Conservation (phyloP, 129 eudicot species). For the Ambrosia trifida region DNA sequence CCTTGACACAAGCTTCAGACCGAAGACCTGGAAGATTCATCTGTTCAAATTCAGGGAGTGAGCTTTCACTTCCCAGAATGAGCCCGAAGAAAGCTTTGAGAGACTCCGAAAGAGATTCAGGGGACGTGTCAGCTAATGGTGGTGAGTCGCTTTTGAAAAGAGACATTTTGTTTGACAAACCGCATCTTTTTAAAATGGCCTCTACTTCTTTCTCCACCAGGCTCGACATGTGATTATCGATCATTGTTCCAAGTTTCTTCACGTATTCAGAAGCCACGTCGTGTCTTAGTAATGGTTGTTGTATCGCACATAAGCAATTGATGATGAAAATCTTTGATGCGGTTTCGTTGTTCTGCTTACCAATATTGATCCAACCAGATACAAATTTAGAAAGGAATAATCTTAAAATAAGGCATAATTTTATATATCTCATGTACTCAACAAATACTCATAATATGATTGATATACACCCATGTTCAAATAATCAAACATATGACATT, state of each 20-base stretch:
- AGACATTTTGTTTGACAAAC: slow-evolving; percentile 69
- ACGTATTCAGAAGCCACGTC: slow-evolving; percentile 72
- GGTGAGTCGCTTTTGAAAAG: slow-evolving; percentile 52
- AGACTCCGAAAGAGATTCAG: slow-evolving; percentile 67
- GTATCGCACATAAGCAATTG: slow-evolving; percentile 89
- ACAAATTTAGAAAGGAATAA: not conserved
- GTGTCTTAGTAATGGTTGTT: slow-evolving; percentile 71
- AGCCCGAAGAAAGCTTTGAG: slow-evolving; percentile 85
- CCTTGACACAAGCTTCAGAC: slow-evolving; percentile 67
- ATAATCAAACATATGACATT: too few relatives aligned
- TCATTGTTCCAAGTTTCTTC: slow-evolving; percentile 69
- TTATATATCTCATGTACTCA: too few relatives aligned
- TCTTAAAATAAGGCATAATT: not conserved
- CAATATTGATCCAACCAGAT: not conserved
- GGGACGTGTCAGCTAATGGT: slow-evolving; percentile 71
- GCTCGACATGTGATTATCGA: slow-evolving; percentile 52
- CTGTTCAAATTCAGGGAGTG: slow-evolving; percentile 90
- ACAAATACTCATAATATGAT: too few relatives aligned
- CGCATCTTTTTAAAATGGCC: slow-evolving; percentile 64
- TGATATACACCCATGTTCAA: too few relatives aligned
- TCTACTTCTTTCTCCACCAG: slow-evolving; percentile 84
- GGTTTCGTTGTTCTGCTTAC: slow-evolving; percentile 73
- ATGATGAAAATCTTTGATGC: slow-evolving; percentile 85
- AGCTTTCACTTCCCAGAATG: slow-evolving; percentile 76
- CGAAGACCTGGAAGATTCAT: slow-evolving; percentile 83